A percentile compares a stretch with the other conserved stretches of the same genome.
phyloP scores from a whole-genome alignment of 2,329 filamentous ascomycete genomes.

The Fusarium tupiense region DNA sequence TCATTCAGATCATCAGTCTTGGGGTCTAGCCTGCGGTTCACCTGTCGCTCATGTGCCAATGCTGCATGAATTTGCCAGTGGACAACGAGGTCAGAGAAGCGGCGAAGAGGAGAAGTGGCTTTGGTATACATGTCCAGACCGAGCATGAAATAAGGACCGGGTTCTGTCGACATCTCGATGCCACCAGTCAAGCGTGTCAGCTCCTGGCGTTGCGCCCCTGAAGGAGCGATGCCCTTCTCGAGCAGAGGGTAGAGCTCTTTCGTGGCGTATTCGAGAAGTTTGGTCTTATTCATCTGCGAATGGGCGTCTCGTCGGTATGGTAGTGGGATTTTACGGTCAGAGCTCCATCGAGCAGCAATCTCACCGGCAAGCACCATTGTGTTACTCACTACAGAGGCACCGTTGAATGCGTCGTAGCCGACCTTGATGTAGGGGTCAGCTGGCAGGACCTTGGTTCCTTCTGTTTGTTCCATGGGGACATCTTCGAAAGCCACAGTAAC shows the following conservation, averaged over 20 bases:
- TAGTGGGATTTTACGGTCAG: conserved; percentile 65
- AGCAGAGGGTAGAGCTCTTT: conserved; percentile 49
- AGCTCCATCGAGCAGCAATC: conserved; percentile 69
- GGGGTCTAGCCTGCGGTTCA: conserved; percentile 39
- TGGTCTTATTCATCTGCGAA: conserved; percentile 48
- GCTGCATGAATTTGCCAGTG: conserved; percentile 75
- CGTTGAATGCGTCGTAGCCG: conserved; percentile 43
- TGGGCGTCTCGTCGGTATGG: conserved; percentile 65
- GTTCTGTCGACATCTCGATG: conserved; percentile 61
- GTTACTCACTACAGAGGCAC: conserved; percentile 50
- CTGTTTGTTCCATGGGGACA: conserved; percentile 32
- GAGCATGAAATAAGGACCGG: conserved; percentile 66
- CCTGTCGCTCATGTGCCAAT: conserved; percentile 57
- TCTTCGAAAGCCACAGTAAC: conserved; percentile 56
- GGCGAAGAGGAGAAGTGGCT: conserved; percentile 72
- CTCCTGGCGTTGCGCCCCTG: conserved; percentile 42
- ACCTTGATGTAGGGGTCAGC: conserved; percentile 63
- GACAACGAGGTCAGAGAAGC: conserved; percentile 69
- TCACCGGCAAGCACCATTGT: conserved; percentile 71
- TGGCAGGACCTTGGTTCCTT: conserved; percentile 41
- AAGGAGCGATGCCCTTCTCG: conserved; percentile 47
- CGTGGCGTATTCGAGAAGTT: conserved; percentile 50
- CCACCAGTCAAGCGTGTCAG: conserved; percentile 54
- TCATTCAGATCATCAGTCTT: conserved; percentile 43
- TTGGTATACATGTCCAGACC: conserved; percentile 70